A percentile compares a stretch with the other conserved stretches of the same genome.
These are phyloP conservation scores for Chaetomium sp. DNA, from an alignment of 2,329 filamentous ascomycete species.

Conservation along the genomic window DNA sequence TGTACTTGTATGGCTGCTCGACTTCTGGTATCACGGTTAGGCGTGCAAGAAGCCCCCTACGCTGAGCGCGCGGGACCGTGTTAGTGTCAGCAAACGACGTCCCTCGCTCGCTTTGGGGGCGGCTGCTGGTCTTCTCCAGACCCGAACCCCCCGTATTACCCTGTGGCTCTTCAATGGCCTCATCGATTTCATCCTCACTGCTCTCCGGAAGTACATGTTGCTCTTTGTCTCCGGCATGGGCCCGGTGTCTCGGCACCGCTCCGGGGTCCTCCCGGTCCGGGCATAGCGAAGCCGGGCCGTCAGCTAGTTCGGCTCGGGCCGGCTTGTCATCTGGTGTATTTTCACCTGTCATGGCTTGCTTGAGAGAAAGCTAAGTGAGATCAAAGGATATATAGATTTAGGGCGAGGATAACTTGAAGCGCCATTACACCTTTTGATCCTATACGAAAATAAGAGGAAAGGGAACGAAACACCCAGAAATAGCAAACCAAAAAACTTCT, in stretches of 20 bases:
- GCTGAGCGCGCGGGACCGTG: conserved; percentile 48
- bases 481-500: background rate
- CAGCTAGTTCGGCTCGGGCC: conserved; percentile 10
- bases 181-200: conserved; percentile 23
- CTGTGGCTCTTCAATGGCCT: background rate
- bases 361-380: background rate
- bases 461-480: background rate
- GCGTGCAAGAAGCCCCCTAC: conserved; percentile 72
- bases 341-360: conserved; percentile 22
- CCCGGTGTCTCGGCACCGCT: background rate
- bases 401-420: background rate
- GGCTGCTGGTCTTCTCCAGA: conserved; percentile 7
- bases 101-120: conserved; percentile 37
- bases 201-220: conserved; percentile 12
- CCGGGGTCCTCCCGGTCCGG: conserved; percentile 1
- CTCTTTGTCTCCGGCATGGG: conserved; percentile 3
- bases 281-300: conserved; percentile 14
- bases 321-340: conserved; percentile 16
- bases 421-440: background rate
- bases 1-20: conserved; percentile 73
- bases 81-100: conserved; percentile 47
- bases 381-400: background rate
- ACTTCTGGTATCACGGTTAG: conserved; percentile 78
- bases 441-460: background rate
- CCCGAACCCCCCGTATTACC: background rate